A percentile compares a stretch with the other conserved stretches of the same genome.
Conservation (phyloP, 1,139 yeast species). For the Petasospora rhodanensis region DNA sequence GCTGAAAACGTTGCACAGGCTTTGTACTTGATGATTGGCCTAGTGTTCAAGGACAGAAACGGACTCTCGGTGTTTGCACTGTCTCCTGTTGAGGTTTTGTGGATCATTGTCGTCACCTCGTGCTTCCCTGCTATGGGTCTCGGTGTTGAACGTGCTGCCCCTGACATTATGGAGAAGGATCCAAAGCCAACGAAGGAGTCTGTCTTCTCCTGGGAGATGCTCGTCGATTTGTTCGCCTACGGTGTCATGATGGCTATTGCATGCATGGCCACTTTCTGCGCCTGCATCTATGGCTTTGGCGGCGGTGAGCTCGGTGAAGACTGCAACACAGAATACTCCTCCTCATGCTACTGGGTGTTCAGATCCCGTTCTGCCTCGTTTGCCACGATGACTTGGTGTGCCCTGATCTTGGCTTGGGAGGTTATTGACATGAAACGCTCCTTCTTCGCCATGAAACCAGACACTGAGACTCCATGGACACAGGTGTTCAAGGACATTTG, state of each 20-base stretch:
- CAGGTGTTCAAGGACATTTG: conserved; percentile 62
- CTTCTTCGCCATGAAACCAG: conserved; percentile 71
- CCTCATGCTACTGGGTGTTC: conserved; percentile 60
- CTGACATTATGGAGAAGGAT: conserved; percentile 61
- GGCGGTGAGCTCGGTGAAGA: conserved; percentile 60
- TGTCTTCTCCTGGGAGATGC: conserved; percentile 66
- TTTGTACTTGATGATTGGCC: conserved; percentile 62
- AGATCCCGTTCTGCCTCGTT: conserved; percentile 79
- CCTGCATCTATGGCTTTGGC: conserved; percentile 63
- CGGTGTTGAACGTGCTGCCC: conserved; percentile 64
- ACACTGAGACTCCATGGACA: conserved; percentile 50
- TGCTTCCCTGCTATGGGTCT: conserved; percentile 89
- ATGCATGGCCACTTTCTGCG: conserved; percentile 64
- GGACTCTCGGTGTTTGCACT: conserved; percentile 70
- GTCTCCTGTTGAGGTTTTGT: conserved; percentile 74
- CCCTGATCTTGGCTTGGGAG: conserved; percentile 85
- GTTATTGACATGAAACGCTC: conserved; percentile 75
- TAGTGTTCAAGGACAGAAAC: conserved; percentile 58
- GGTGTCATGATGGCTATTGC: conserved; percentile 72
- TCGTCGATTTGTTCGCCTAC: conserved; percentile 69
- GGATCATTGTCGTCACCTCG: conserved; percentile 76
- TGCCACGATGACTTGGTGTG: conserved; percentile 88
- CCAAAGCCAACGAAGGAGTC: conserved; percentile 55
- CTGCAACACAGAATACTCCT: conserved; percentile 52
- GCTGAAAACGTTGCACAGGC: conserved; percentile 83